These are phyloP conservation scores for Graphiopsis chlorocephala DNA, from an alignment of 2,329 filamentous ascomycete species.

Conservation along the genomic window DNA sequence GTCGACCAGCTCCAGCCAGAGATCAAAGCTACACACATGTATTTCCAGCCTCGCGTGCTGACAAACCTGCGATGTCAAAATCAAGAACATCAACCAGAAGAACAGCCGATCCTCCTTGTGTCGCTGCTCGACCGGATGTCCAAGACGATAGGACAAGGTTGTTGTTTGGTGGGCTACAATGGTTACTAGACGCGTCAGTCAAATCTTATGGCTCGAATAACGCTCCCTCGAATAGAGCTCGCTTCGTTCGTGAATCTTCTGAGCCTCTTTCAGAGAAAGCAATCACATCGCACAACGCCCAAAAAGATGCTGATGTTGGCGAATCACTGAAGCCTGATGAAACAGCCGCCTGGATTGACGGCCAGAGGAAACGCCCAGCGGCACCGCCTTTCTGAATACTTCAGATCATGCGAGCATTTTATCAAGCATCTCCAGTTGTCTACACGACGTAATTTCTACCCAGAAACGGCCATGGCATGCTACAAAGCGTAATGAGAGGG, in stretches of 20 bases:
- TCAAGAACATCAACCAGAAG: neutral
- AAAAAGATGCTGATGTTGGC: neutral
- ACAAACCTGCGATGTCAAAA: no score
- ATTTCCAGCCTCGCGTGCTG: neutral
- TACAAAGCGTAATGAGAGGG: neutral
- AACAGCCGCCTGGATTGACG: slow-evolving; percentile 3
- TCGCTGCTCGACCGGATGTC: neutral
- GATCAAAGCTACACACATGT: slow-evolving; percentile 1
- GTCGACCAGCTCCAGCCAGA: neutral
- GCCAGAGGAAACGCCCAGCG: neutral
- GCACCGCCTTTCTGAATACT: slow-evolving; percentile 4
- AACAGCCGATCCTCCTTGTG: neutral
- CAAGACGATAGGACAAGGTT: neutral
- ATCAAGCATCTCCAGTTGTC: neutral
- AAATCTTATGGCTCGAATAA: neutral
- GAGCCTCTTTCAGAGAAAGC: slow-evolving; percentile 7
- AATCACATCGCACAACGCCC: neutral
- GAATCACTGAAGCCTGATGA: neutral
- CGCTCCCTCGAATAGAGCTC: neutral
- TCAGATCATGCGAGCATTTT: neutral
- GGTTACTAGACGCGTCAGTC: neutral
- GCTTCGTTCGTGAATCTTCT: neutral
- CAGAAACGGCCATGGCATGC: neutral
- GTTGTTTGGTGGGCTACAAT: neutral
- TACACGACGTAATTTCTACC: neutral